Percentiles rank a stretch among this genome's conserved stretches.
Conservation (phyloP, 164 flowering plant genomes). For the Litsea cubeba region DNA sequence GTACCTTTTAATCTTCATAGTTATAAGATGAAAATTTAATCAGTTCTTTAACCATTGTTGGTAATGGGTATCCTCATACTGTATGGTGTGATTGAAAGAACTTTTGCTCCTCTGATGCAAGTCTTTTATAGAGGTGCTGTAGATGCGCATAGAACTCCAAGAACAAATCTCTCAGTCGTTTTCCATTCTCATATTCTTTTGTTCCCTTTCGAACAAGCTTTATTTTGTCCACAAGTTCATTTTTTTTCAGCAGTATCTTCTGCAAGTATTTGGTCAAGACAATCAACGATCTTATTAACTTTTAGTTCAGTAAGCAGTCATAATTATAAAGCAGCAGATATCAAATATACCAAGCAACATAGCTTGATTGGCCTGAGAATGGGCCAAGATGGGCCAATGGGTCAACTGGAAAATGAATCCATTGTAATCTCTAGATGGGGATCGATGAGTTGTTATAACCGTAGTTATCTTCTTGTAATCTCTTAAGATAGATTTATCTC, state of each 20-base stretch:
- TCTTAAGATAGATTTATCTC: too few relatives aligned
- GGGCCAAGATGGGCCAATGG: too few relatives aligned
- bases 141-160: conserved; percentile 24
- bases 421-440: too few relatives aligned
- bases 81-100: conserved; percentile 4
- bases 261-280: conserved; percentile 1
- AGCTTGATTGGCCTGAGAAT: too few relatives aligned
- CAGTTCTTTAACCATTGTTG: not conserved
- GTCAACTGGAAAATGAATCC: too few relatives aligned
- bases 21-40: not conserved
- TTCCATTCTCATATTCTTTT: conserved; percentile 27
- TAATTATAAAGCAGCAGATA: too few relatives aligned
- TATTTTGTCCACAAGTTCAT: conserved; percentile 8
- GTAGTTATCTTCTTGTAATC: too few relatives aligned
- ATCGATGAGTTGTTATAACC: too few relatives aligned
- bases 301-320: not conserved
- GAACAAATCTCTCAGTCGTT: conserved; percentile 19
- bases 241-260: conserved; percentile 2
- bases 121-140: conserved; percentile 18
- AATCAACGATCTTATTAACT: not conserved
- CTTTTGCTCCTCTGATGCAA: conserved; percentile 24
- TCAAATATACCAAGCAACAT: too few relatives aligned
- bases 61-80: too few relatives aligned
- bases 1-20: too few relatives aligned
- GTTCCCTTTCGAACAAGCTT: conserved; percentile 27